Percentiles rank a stretch among this genome's conserved stretches.
Conservation (phyloP, 805 yeast genomes). For the Ogataea trehaloabstinens region DNA sequence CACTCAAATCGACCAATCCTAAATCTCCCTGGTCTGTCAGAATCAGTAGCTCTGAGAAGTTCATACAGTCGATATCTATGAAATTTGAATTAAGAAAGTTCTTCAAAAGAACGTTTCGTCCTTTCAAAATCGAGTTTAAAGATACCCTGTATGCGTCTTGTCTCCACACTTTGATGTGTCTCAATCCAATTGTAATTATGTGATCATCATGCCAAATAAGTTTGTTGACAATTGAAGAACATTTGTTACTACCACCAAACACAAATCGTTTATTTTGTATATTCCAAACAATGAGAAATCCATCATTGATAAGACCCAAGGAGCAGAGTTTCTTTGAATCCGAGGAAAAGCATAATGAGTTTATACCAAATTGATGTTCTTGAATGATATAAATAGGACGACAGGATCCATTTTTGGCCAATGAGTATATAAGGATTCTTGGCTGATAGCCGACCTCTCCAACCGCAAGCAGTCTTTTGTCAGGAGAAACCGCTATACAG, state of each 20-base stretch:
- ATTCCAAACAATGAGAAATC: constrained; percentile 63
- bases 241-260: constrained; percentile 54
- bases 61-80: constrained; percentile 36
- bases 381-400: constrained; percentile 52
- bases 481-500: constrained; percentile 59
- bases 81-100: constrained; percentile 48
- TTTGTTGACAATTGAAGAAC: constrained; percentile 57
- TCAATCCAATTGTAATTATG: constrained; percentile 54
- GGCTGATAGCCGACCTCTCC: constrained; percentile 76
- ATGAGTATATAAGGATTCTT: constrained; percentile 56
- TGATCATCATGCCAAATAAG: constrained; percentile 53
- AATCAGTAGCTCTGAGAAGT: constrained; percentile 37
- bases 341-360: constrained; percentile 53
- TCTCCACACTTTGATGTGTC: constrained; percentile 64
- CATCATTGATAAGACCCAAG: constrained; percentile 67
- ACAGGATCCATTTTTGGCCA: constrained; percentile 46
- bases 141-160: constrained; percentile 15
- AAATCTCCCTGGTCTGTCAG: constrained; percentile 35
- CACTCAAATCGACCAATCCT: constrained; percentile 29
- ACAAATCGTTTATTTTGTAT: constrained; percentile 26
- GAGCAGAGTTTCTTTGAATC: constrained; percentile 57
- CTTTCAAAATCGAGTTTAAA: constrained; percentile 37
- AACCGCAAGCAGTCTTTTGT: constrained; percentile 53
- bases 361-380: constrained; percentile 68
- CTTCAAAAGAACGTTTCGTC: constrained; percentile 60